Base-by-base conservation (phyloP, 2,329 filamentous ascomycete genomes). In the Mollisia scopiformis region DNA sequence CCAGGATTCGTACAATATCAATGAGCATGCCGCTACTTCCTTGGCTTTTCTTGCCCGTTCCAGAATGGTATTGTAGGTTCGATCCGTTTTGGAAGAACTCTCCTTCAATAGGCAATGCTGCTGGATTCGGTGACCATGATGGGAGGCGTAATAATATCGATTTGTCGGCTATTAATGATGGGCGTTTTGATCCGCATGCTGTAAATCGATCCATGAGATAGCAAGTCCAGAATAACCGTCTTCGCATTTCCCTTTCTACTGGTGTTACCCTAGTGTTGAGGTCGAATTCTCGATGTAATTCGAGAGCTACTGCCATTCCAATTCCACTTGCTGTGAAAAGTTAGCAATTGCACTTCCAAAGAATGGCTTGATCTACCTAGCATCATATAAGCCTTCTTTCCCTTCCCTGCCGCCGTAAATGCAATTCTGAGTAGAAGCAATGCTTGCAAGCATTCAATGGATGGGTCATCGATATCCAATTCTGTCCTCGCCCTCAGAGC, bases 181-280 rank as follows among this genome's bases (percentile, higher is more conserved):
- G 91, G 10, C 92, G 83, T 69, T 90, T 92, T 3, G 92, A 94
- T 16, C 92, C 92, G 66, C 90, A 92, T 1, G 90, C 86, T 67
- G 88, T 83, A 68, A 94, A 95, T n/a, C 90, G 85, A 72, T 96
- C 92, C 75, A 96, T 88, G 27, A 96, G 79, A 69, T 95, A 96
- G 72, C 91, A 94, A 2, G 90, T 88, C 92, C 92, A 96, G 75
- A 96, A 96, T 1, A 96, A 78, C n/a, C 90, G 84, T 57, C 92
- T 82, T 49, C 90, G 84, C 71, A 88, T 87, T 77, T 96, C 92
- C 58, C 89, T 84, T 71, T 96, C 92, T 3, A 86, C 78, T 0
- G 86, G 81, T 0, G 86, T 84, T 11, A 90, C 81, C 58, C 85
- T 84, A 13, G 85, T 78, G 54, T 85, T 84, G 6, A 80, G 72